Base-by-base conservation (phyloP, 1,284 basidiomycete genomes). In the Gymnopus androsaceus region DNA sequence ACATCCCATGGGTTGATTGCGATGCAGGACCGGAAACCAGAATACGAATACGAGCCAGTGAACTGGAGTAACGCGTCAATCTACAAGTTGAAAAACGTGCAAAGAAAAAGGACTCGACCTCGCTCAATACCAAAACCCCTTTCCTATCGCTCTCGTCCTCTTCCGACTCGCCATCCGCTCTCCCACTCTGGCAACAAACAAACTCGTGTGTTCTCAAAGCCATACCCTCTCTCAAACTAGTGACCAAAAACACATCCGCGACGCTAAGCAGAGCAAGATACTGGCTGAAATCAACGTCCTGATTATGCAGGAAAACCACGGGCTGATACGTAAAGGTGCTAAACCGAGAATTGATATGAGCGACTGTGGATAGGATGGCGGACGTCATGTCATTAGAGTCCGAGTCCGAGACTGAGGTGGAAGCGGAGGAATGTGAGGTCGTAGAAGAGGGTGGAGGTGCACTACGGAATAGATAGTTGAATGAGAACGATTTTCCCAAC, bases 241-340 rank as follows among this genome's bases (percentile, higher is more conserved):
- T 90, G 27, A 93, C 88, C 63, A 94, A 75, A 70, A 95, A 95
- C n/a, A 87, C 90, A 69, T 95, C 93, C 1, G 90, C 93, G 4
- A 90, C 86, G 3, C 81, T 92, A 45, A 94, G 75, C 33, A 94
- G 74, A 8, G 90, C 93, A 14, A 94, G 78, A 68, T 95, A 95
- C 67, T 94, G 92, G 61, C 80, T 84, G 69, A 94, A 94, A 3
- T 89, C 94, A 58, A 95, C 76, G 64, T 94, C 92, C 63, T 91
- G 88, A 0, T 90, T 92, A 66, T 94, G 92, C 49, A 95, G 70
- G 73, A 95, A 94, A 17, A 95, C 88, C 49, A 94, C 83, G 3
- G 93, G 93, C 68, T 93, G 90, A 68, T 94, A 95, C 0, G 91
- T 93, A 57, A 94, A 75, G 1, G 87, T 88, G 17, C 87, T 89